phyloP scores from a whole-genome alignment of 148 eudicot species.

The Rheum nobile region DNA sequence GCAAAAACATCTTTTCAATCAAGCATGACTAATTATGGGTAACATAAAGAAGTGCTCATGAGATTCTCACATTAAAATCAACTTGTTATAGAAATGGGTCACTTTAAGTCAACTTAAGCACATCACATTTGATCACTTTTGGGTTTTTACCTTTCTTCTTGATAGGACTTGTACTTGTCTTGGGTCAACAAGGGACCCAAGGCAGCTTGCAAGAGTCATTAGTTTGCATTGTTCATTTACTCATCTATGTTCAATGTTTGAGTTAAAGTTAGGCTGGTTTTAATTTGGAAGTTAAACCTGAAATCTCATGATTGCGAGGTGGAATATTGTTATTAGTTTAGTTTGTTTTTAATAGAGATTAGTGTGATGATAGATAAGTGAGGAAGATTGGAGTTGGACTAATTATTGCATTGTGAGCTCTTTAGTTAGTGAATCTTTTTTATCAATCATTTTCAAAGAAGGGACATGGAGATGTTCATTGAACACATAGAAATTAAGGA shows the following conservation, averaged over 20 bases:
- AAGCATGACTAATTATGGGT: conserved; percentile 8
- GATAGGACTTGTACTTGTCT: not conserved
- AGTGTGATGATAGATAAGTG: not conserved
- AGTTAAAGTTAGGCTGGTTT: not conserved
- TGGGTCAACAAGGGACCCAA: not conserved
- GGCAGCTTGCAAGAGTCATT: not conserved
- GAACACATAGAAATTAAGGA: conserved; percentile 6
- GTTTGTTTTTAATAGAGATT: not conserved
- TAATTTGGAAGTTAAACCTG: not conserved
- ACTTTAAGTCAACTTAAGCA: not conserved
- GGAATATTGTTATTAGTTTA: not conserved
- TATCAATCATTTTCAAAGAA: conserved; percentile 2
- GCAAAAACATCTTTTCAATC: conserved; percentile 4
- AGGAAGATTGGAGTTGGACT: not conserved
- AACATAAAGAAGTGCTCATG: conserved; percentile 1
- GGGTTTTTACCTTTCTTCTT: not conserved
- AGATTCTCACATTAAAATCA: conserved; percentile 6
- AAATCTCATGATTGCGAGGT: not conserved
- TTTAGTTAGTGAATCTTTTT: conserved; percentile 1
- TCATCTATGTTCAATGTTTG: not conserved
- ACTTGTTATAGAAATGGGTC: not conserved
- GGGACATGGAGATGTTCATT: conserved; percentile 6
- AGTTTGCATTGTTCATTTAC: not conserved
- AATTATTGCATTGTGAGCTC: not conserved
- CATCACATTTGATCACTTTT: not conserved